A percentile compares a stretch with the other conserved stretches of the same genome.
These are phyloP conservation scores for Diaporthe ilicicola DNA, from an alignment of 2,329 filamentous ascomycete species.

Conservation along the genomic window DNA sequence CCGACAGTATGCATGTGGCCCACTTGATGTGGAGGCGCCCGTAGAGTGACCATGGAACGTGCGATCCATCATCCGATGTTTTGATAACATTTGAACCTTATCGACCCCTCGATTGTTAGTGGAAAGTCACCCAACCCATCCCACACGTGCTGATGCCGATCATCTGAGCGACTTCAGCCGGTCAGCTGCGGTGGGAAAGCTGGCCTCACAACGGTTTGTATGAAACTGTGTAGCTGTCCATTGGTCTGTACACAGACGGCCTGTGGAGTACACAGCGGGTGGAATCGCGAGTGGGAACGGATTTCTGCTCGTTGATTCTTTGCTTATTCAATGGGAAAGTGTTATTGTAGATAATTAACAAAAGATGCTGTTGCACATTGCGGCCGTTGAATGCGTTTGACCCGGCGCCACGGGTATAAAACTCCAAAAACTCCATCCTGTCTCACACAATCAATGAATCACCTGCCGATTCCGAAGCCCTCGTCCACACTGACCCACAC, in stretches of 20 bases:
- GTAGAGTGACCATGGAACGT: not conserved
- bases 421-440: not conserved
- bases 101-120: not conserved
- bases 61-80: conserved; percentile 6
- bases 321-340: not conserved
- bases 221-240: no score
- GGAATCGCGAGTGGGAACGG: no score
- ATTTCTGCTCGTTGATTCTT: not conserved
- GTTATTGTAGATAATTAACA: not conserved
- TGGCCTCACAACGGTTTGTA: not conserved
- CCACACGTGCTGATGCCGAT: conserved; percentile 16
- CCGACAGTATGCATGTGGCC: not conserved
- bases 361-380: not conserved
- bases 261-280: no score
- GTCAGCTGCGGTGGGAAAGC: not conserved
- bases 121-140: not conserved
- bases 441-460: not conserved
- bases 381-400: not conserved
- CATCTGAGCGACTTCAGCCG: not conserved
- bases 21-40: not conserved
- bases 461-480: conserved; percentile 4
- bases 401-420: not conserved
- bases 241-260: no score
- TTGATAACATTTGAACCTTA: not conserved
- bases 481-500: conserved; percentile 26